Evolutionary conservation across 257 asterid species (phyloP), one percentile per base, ranked within the genome.

Genomic region (Dorcoceras hygrometricum): DNA sequence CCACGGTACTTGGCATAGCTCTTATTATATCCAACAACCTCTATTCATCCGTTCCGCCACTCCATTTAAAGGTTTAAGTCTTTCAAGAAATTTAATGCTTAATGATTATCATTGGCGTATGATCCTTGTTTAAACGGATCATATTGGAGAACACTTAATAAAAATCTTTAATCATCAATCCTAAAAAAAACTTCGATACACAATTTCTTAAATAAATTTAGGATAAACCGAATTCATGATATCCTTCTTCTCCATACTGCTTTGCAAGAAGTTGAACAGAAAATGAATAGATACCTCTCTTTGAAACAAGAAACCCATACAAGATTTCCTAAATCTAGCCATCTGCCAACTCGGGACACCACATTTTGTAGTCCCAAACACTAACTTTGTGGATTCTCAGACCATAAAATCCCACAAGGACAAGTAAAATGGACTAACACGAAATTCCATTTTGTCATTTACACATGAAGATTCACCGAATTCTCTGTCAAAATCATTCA

Each of bases 211-310:
- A 36, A 25, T 22, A 64, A 23, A 64, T 46, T 64, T 48, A 24
- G 68, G 58, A 64, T 64, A 48, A 65, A 65, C 8, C 12, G 20
- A 2, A 65, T 50, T 51, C 60, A 50, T 3, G 28, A n/a, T n/a
- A n/a, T n/a, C n/a, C n/a, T n/a, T n/a, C n/a, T n/a, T n/a, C n/a
- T n/a, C n/a, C n/a, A n/a, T n/a, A n/a, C n/a, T n/a, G n/a, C n/a
- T n/a, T n/a, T n/a, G n/a, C n/a, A n/a, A n/a, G n/a, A n/a, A n/a
- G n/a, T n/a, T n/a, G n/a, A n/a, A n/a, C n/a, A n/a, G n/a, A n/a
- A n/a, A n/a, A n/a, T n/a, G n/a, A n/a, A n/a, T n/a, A n/a, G n/a
- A n/a, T n/a, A n/a, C n/a, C 57, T 67, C 75, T 74, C 70, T n/a
- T 34, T 64, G 23, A 55, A 23, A n/a, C 36, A 24, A 18, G 43